Evolutionary conservation across 2,329 filamentous ascomycete genomes (phyloP).

Genomic region (Monosporascus sp.): DNA sequence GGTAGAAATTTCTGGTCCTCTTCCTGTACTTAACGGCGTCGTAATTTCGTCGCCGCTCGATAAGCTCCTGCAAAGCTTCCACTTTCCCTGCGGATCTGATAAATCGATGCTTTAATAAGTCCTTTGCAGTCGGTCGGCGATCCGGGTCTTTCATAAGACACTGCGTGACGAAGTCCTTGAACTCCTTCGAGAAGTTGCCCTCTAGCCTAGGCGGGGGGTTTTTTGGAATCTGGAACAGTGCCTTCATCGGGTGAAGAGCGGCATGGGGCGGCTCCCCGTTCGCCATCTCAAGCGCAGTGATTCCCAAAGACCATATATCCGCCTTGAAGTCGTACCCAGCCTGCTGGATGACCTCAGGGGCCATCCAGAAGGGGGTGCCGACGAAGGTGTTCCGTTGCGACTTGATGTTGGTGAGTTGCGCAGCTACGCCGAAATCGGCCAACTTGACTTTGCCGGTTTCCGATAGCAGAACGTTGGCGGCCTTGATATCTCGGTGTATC

Average conservation of each 20-base stretch:
- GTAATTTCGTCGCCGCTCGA: conserved; percentile 76
- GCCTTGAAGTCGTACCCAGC: conserved; percentile 80
- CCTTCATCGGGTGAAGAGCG: conserved; percentile 87
- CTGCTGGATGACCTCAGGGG: conserved; percentile 89
- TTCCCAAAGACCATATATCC: conserved; percentile 89
- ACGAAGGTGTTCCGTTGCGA: conserved; percentile 97
- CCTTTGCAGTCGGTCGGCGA: conserved; percentile 74
- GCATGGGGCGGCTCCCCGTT: conserved; percentile 85
- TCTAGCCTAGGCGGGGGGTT: conserved; percentile 79
- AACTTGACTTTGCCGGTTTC: conserved; percentile 88
- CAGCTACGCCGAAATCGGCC: conserved; percentile 94
- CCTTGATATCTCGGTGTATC: conserved; percentile 95
- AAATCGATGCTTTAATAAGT: conserved; percentile 83
- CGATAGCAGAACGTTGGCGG: conserved; percentile 91
- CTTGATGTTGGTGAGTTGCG: conserved; percentile 95
- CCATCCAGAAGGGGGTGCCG: conserved; percentile 97
- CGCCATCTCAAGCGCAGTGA: conserved; percentile 86
- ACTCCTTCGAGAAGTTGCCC: conserved; percentile 80
- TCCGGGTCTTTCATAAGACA: conserved; percentile 93
- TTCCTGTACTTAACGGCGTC: conserved; percentile 67
- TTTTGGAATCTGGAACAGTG: conserved; percentile 86
- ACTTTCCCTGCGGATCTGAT: conserved; percentile 82
- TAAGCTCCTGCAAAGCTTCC: conserved; percentile 81
- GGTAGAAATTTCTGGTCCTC: conserved; percentile 78
- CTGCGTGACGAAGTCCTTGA: conserved; percentile 88